These are phyloP conservation scores for Cantharellus cinnabarinus DNA, from an alignment of 768 basidiomycete species.

Conservation along the genomic window DNA sequence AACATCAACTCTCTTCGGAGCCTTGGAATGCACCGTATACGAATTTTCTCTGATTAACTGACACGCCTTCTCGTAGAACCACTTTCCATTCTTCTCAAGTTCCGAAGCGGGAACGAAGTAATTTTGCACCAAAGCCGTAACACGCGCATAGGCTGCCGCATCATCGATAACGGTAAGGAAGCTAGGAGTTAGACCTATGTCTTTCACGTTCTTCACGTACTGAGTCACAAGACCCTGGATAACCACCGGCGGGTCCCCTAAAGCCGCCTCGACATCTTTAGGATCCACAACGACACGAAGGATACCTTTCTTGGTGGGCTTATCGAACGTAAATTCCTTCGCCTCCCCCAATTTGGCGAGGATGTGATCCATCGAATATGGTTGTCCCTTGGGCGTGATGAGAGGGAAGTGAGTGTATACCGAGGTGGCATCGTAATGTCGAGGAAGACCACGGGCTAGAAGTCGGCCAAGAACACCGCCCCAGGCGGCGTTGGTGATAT, in stretches of 20 bases:
- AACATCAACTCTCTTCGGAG: constrained; percentile 30
- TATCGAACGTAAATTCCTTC: constrained; percentile 33
- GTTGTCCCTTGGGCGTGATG: constrained; percentile 37
- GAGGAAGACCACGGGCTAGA: constrained; percentile 51
- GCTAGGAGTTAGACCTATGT: background rate
- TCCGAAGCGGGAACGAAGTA: constrained; percentile 6
- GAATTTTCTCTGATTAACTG: constrained; percentile 16
- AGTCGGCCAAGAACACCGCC: constrained; percentile 26
- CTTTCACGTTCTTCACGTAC: background rate
- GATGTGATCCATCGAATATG: constrained; percentile 32
- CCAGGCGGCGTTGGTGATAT: background rate
- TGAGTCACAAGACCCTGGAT: background rate
- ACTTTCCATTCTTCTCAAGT: background rate
- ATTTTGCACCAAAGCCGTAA: constrained; percentile 5
- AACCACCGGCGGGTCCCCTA: background rate
- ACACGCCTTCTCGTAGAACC: constrained; percentile 12
- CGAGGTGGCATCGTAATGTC: constrained; percentile 46
- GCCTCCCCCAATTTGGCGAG: constrained; percentile 34
- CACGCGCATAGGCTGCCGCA: too few species aligned
- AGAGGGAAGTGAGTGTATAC: constrained; percentile 74
- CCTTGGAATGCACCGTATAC: constrained; percentile 15
- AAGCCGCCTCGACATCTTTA: constrained; percentile 10
- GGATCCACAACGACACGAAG: constrained; percentile 15
- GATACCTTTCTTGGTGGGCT: constrained; percentile 22
- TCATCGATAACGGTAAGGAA: background rate